Percentiles rank a stretch among this genome's conserved stretches.
Evolutionary conservation across 371 early-diverging fungal species (phyloP).

Genomic region (Mucor plumbeus): DNA sequence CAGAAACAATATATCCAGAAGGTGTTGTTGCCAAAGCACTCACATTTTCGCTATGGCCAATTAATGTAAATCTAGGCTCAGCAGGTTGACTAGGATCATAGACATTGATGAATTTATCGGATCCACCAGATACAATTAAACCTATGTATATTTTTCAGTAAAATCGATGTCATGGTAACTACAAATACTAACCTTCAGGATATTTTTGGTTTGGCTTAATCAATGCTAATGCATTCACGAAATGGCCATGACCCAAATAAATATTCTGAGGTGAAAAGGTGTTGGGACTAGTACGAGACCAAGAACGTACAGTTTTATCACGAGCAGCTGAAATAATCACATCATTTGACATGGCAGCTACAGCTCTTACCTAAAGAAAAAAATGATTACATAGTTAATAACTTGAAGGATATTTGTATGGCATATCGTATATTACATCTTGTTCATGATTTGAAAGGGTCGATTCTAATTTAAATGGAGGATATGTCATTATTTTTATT

Average conservation of each 20-base stretch:
- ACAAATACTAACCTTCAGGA: constrained; percentile 63
- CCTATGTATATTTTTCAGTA: constrained; percentile 47
- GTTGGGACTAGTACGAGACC: constrained; percentile 56
- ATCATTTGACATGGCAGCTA: constrained; percentile 67
- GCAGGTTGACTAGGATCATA: constrained; percentile 69
- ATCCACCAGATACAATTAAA: constrained; percentile 82
- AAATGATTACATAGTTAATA: too few species aligned
- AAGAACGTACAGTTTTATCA: constrained; percentile 73
- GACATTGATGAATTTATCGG: constrained; percentile 84
- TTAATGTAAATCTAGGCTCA: constrained; percentile 69
- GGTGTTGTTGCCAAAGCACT: constrained; percentile 73
- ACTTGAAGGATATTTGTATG: too few species aligned
- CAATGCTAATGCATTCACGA: constrained; percentile 80
- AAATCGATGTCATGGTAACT: not conserved
- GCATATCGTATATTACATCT: constrained; percentile 31
- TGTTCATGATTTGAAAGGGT: constrained; percentile 36
- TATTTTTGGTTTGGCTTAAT: constrained; percentile 61
- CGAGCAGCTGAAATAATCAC: constrained; percentile 81
- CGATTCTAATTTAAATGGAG: constrained; percentile 25
- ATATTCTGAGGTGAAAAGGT: constrained; percentile 58
- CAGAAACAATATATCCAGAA: constrained; percentile 82
- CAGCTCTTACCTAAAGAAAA: constrained; percentile 69
- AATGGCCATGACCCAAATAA: constrained; percentile 77
- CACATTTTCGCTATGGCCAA: constrained; percentile 91
- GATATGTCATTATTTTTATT: constrained; percentile 24